Evolutionary conservation across 225 moss, liverwort and hornwort species (phyloP), one percentile per base, ranked within the genome.

Genomic region (Bryum argenteum): DNA sequence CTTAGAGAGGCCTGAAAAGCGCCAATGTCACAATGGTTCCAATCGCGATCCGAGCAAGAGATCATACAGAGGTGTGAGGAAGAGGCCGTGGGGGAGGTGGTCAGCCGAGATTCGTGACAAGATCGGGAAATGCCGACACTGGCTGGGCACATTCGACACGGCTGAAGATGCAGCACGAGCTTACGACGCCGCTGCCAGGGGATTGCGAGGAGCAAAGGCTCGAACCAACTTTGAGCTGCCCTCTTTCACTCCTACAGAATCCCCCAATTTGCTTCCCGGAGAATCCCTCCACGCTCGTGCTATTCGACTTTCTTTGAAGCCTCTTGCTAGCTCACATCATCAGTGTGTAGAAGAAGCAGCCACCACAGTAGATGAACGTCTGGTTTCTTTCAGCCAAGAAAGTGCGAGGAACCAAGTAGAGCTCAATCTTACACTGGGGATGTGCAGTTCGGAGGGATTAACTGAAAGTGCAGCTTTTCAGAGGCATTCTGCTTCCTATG

Each of bases 51-150:
- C 26, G n/a, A n/a, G n/a, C 37, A 89, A 82, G 52, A 76, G 84
- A 69, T 72, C 78, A 9, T 93, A 91, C 67, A 81, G 91, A 80
- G 95, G 95, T 9, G 93, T 96, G 18, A 80, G 95, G 80, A 91
- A 91, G 65, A 62, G 95, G 75, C 95, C 93, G 0, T 96, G 95
- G 95, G 93, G 95, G 15, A 75, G 93, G 54, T 96, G 89, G 88
- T 93, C 95, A 2, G 91, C 93, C 1, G 95, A 96, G 77, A 96
- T 96, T 54, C 86, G 95, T 33, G 93, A 96, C 71, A 78, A 85
- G 38, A 75, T 91, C 65, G 93, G 89, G 4, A 89, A 89, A 70
- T 91, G 91, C 78, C 74, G 95, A 48, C 91, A 88, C 57, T 96
- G 95, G 93, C 89, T 96, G 0, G 95, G 95, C 0, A 95, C 95